Evolutionary conservation across 2,329 filamentous ascomycete genomes (phyloP).

Genomic region (Pleomassaria siparia): DNA sequence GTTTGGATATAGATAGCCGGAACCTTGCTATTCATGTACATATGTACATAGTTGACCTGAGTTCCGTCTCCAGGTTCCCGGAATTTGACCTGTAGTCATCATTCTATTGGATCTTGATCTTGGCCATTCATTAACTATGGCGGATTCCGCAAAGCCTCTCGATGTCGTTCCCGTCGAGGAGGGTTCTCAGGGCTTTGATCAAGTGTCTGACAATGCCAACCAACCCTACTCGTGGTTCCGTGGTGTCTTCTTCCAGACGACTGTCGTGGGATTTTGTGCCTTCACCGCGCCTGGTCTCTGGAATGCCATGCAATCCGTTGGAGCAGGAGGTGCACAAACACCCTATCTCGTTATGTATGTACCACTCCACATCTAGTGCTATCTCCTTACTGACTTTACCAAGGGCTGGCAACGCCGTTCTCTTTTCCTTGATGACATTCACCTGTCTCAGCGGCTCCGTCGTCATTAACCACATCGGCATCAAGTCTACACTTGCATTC

Average conservation of each 20-base stretch:
- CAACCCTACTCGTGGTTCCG: conserved; percentile 21
- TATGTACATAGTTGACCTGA: background rate
- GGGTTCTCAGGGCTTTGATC: background rate
- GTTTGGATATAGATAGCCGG: background rate
- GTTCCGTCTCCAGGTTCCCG: background rate
- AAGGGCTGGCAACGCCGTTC: conserved; percentile 39
- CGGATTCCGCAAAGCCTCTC: background rate
- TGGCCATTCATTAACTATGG: background rate
- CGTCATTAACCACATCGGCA: conserved; percentile 1
- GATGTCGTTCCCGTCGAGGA: background rate
- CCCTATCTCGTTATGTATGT: conserved; percentile 33
- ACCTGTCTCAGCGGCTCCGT: conserved; percentile 34
- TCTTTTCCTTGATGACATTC: conserved; percentile 41
- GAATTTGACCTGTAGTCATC: background rate
- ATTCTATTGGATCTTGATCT: background rate
- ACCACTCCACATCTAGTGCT: background rate
- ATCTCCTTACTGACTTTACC: background rate
- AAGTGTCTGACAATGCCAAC: background rate
- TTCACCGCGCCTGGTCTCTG: conserved; percentile 34
- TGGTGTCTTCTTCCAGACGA: conserved; percentile 33
- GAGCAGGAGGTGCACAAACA: conserved; percentile 31
- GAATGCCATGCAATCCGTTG: conserved; percentile 36
- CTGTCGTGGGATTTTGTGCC: conserved; percentile 21
- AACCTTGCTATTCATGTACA: background rate
- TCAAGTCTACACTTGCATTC: conserved; percentile 37